These are phyloP conservation scores for Peniophora sp. DNA, from an alignment of 1,284 basidiomycete species.

Conservation along the genomic window DNA sequence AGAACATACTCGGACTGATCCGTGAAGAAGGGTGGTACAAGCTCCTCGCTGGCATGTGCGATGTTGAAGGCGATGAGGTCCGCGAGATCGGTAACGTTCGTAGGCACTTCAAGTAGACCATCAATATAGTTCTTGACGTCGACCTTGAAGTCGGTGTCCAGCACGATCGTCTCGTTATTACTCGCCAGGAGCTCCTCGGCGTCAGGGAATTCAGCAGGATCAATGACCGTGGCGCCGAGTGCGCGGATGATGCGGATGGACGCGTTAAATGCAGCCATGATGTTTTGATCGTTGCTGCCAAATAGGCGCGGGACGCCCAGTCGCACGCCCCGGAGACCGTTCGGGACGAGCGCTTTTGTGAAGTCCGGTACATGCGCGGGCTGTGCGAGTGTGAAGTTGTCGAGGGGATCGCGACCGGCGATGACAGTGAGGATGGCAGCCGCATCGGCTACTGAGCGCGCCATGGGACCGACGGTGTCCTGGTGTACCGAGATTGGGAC, in stretches of 20 bases:
- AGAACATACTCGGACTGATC: constrained; percentile 34
- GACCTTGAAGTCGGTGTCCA: constrained; percentile 51
- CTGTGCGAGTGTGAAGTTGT: constrained; percentile 55
- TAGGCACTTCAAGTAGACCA: constrained; percentile 36
- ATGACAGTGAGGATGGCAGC: constrained; percentile 53
- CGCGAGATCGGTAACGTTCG: constrained; percentile 44
- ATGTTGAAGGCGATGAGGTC: constrained; percentile 51
- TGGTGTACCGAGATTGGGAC: constrained; percentile 56
- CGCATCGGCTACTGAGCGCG: constrained; percentile 50
- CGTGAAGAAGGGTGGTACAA: constrained; percentile 35
- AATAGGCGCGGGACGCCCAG: constrained; percentile 45
- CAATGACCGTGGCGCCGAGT: constrained; percentile 54
- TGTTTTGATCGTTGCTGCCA: constrained; percentile 4
- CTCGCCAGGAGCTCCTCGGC: constrained; percentile 42
- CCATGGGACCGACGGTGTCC: constrained; percentile 58
- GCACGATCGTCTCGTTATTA: constrained; percentile 46
- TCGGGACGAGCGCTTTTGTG: constrained; percentile 37
- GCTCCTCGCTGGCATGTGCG: constrained; percentile 38
- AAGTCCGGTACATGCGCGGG: constrained; percentile 48
- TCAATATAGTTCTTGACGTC: constrained; percentile 42
- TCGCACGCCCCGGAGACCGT: constrained; percentile 46
- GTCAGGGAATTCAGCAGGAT: constrained; percentile 53
- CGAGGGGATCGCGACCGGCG: constrained; percentile 50
- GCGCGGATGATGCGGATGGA: constrained; percentile 27
- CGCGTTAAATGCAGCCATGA: constrained; percentile 17